Base-by-base conservation (phyloP, 2,329 filamentous ascomycete genomes). In the Claviceps sp. region DNA sequence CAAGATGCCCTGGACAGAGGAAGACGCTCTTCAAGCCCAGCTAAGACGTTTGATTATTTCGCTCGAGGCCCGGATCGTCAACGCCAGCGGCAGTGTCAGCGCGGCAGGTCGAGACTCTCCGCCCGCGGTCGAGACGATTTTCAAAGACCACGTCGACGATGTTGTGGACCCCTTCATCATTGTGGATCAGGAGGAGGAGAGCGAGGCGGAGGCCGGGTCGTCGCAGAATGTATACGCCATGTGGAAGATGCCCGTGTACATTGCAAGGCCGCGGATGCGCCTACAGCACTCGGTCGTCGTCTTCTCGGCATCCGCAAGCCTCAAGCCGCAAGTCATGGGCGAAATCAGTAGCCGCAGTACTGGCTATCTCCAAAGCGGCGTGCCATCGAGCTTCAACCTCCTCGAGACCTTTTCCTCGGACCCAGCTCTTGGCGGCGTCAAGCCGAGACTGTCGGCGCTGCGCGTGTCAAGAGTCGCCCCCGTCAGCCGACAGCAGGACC, bases 391-490 rank as follows among this genome's bases (percentile, higher is more conserved):
- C 1, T 73, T 87, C 56, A 93, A 91, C 64, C 72, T 91, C n/a
- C 77, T 93, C 14, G 83, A 87, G 61, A 77, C 87, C 3, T 86
- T 91, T 55, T 74, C 76, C 50, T 73, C 73, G 55, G 86, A 89
- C 61, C 78, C 81, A 22, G 76, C 75, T 26, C 70, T 89, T 17
- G 71, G 70, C 16, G 80, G 82, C 39, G 69, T 80, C 26, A 74
- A 75, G 57, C 84, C 87, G 47, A 78, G 79, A 34, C 72, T 93
- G 2, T 89, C 86, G 10, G 85, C 87, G 5, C 73, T 85, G 55
- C 76, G 86, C 47, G 85, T 91, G 38, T 88, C 84, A 43, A 80
- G 84, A 56, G 84, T 90, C 4, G 80, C 83, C 6, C 87, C 85
- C 5, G 74, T 80, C 43, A 80, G 82, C 2, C 77, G 80, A 48